Percentiles rank a stretch among this genome's conserved stretches.
phyloP scores from a whole-genome alignment of 2,329 filamentous ascomycete genomes.

The Westerdykella sp. region DNA sequence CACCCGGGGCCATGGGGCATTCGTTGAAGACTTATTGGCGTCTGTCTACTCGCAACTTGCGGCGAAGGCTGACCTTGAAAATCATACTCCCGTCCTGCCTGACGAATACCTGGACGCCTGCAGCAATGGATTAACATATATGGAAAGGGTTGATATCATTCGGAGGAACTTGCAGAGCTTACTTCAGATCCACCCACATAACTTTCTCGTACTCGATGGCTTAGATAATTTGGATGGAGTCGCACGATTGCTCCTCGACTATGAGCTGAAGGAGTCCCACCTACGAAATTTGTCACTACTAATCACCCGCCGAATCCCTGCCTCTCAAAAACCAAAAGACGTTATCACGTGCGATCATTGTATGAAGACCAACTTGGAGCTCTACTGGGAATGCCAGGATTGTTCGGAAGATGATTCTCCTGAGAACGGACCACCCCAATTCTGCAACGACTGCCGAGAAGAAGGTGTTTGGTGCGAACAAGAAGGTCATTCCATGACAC shows the following conservation, averaged over 20 bases:
- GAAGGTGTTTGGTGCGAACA: neutral
- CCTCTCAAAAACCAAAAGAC: neutral
- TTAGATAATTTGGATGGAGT: neutral
- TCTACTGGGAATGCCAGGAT: slow-evolving; percentile 1
- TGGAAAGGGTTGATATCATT: neutral
- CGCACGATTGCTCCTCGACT: neutral
- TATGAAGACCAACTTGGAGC: neutral
- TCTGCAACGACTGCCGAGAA: neutral
- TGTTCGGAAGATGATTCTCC: neutral
- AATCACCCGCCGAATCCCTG: neutral
- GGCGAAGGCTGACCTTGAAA: neutral
- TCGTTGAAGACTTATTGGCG: neutral
- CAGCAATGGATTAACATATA: neutral
- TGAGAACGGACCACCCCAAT: neutral
- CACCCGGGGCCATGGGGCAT: neutral
- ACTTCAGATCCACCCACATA: neutral
- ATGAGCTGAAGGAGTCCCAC: neutral
- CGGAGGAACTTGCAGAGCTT: neutral
- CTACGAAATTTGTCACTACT: neutral
- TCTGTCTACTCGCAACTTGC: neutral
- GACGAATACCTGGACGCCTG: neutral
- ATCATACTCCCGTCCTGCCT: neutral
- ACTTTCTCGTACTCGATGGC: slow-evolving; percentile 1
- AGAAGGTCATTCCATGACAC: neutral
- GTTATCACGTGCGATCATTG: neutral